Conservation (phyloP, 208 protist species). For the Trypanosoma vivax region DNA sequence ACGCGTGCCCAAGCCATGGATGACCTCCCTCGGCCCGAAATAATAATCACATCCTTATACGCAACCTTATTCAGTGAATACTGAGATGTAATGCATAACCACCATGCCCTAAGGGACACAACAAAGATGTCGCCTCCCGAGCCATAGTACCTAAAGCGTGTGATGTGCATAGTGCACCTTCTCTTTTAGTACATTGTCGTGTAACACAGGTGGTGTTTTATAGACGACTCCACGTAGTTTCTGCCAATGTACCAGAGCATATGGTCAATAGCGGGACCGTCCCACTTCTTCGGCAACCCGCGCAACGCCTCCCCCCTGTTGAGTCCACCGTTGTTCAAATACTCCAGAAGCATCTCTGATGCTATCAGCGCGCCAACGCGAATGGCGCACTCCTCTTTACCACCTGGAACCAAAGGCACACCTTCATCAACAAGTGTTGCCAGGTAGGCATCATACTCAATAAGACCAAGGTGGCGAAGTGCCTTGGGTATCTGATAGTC, state of each 20-base stretch:
- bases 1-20: too few species aligned
- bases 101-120: too few species aligned
- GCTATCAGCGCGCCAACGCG: slow-evolving; percentile 53
- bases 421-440: slow-evolving; percentile 33
- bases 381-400: slow-evolving; percentile 57
- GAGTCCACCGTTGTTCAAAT: slow-evolving; percentile 10
- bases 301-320: background rate
- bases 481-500: slow-evolving; percentile 86
- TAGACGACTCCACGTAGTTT: slow-evolving; percentile 16
- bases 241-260: slow-evolving; percentile 76
- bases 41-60: too few species aligned
- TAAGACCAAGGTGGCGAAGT: slow-evolving; percentile 48
- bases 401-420: slow-evolving; percentile 33
- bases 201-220: slow-evolving; percentile 28
- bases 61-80: too few species aligned
- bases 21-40: too few species aligned
- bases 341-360: slow-evolving; percentile 40
- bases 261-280: slow-evolving; percentile 41
- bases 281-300: slow-evolving; percentile 5
- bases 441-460: slow-evolving; percentile 52
- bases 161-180: background rate
- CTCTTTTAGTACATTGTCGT: slow-evolving; percentile 44
- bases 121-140: too few species aligned
- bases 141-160: background rate
- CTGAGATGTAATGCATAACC: too few species aligned